Percentiles rank a stretch among this genome's conserved stretches.
Evolutionary conservation across 139 green algal species (phyloP).

Genomic region (Coccomyxa sp.): DNA sequence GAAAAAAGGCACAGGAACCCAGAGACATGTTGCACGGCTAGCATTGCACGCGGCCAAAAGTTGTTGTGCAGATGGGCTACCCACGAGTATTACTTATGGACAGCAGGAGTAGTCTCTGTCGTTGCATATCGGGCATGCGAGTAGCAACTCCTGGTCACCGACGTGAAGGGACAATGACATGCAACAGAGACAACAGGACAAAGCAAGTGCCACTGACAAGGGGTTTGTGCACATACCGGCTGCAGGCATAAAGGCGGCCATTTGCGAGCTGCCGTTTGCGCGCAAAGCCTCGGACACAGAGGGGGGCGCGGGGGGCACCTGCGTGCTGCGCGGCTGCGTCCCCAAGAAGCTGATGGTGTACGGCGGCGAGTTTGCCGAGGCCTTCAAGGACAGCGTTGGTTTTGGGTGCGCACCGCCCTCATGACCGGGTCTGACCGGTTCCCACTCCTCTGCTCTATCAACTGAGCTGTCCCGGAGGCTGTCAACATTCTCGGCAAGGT

Average conservation of each 20-base stretch:
- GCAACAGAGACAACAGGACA: no score
- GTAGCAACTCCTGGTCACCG: no score
- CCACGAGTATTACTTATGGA: no score
- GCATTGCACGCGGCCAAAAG: no score
- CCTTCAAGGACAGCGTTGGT: slow-evolving; percentile 76
- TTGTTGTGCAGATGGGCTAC: no score
- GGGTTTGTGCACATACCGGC: background rate
- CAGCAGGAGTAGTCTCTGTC: no score
- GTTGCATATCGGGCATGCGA: no score
- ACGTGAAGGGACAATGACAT: no score
- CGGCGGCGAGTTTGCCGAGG: slow-evolving; percentile 71
- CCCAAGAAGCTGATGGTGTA: slow-evolving; percentile 99
- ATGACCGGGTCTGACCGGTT: background rate
- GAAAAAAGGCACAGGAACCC: no score
- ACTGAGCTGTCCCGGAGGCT: background rate
- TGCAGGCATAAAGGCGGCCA: slow-evolving; percentile 69
- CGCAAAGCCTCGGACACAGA: slow-evolving; percentile 64
- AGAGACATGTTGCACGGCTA: no score
- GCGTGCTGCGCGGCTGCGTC: slow-evolving; percentile 96
- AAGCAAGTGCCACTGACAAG: no score
- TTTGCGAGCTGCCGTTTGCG: slow-evolving; percentile 89
- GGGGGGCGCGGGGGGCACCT: slow-evolving; percentile 89
- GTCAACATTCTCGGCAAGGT: no score
- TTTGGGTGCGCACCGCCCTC: slow-evolving; percentile 69
- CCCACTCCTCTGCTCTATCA: background rate